phyloP scores from a whole-genome alignment of 2,329 filamentous ascomycete genomes.

The Alternaria burnsii region DNA sequence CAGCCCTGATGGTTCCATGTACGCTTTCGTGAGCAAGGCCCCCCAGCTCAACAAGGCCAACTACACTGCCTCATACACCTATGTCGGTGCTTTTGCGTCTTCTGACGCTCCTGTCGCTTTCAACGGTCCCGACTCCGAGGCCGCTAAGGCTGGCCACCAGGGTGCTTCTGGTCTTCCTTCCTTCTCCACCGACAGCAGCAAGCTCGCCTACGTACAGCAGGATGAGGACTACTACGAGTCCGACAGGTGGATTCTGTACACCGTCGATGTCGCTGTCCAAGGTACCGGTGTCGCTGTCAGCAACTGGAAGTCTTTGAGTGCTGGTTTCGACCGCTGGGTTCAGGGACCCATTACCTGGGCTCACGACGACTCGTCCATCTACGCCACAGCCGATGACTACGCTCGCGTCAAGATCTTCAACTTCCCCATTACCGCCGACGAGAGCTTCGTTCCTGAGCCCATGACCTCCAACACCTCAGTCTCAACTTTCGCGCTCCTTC shows the following conservation, averaged over 20 bases:
- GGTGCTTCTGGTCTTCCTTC: conserved; percentile 74
- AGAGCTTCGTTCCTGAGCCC: conserved; percentile 53
- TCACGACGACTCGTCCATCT: conserved; percentile 44
- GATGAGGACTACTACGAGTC: conserved; percentile 75
- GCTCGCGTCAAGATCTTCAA: conserved; percentile 63
- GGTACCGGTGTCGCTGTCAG: conserved; percentile 32
- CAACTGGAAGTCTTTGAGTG: conserved; percentile 43
- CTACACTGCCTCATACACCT: conserved; percentile 83
- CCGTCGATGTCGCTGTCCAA: conserved; percentile 37
- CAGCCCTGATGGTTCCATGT: conserved; percentile 67
- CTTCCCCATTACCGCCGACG: conserved; percentile 66
- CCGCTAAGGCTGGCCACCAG: conserved; percentile 55
- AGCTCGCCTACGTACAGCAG: conserved; percentile 79
- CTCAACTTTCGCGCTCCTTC: conserved; percentile 60
- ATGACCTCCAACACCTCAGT: conserved; percentile 55
- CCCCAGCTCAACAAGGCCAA: conserved; percentile 75
- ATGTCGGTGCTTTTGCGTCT: conserved; percentile 72
- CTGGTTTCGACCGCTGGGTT: conserved; percentile 44
- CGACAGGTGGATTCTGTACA: conserved; percentile 69
- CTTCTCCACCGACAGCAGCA: conserved; percentile 77
- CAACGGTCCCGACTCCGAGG: conserved; percentile 43
- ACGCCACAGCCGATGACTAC: conserved; percentile 45
- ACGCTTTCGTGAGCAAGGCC: conserved; percentile 75
- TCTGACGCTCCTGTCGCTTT: conserved; percentile 56
- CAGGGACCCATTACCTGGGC: conserved; percentile 43